phyloP scores from a whole-genome alignment of 305 asterid genomes.

The Fraxinus greggii region DNA sequence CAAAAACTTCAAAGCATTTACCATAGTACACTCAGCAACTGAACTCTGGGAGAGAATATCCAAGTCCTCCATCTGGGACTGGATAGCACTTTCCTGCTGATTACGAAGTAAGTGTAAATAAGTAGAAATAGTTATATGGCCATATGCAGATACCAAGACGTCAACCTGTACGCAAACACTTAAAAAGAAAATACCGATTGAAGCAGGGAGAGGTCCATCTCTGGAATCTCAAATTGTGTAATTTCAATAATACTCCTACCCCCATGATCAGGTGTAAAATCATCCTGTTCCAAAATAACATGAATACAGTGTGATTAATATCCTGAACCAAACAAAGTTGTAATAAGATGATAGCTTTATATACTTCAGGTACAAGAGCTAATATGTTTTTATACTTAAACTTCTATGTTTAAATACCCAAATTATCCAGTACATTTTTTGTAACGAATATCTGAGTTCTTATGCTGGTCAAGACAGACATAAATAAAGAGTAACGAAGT shows the following conservation, averaged over 20 bases:
- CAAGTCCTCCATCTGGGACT: slow-evolving; percentile 39
- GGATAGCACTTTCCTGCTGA: slow-evolving; percentile 39
- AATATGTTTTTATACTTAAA: slow-evolving; percentile 21
- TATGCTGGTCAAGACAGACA: slow-evolving; percentile 29
- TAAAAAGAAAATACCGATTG: slow-evolving; percentile 41
- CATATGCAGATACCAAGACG: slow-evolving; percentile 14
- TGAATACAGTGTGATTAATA: slow-evolving; percentile 14
- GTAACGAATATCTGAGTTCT: slow-evolving; percentile 22
- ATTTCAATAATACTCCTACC: slow-evolving; percentile 33
- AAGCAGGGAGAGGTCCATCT: slow-evolving; percentile 48
- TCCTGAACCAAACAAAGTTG: slow-evolving; percentile 22
- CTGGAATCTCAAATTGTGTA: slow-evolving; percentile 70
- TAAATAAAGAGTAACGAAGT: slow-evolving; percentile 1
- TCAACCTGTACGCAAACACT: slow-evolving; percentile 17
- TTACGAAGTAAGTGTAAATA: slow-evolving; percentile 26
- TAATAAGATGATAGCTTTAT: slow-evolving; percentile 2
- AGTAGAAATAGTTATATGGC: slow-evolving; percentile 14
- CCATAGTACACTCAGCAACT: slow-evolving; percentile 48
- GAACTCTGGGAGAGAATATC: slow-evolving; percentile 44
- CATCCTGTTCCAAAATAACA: slow-evolving; percentile 46
- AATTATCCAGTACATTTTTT: slow-evolving; percentile 29
- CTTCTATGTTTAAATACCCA: slow-evolving; percentile 28
- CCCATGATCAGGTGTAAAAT: slow-evolving; percentile 27
- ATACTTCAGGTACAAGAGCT: slow-evolving; percentile 1
- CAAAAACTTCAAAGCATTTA: slow-evolving; percentile 27